Base-by-base conservation (phyloP, 345 rosid genomes). In the Eutrema japonicum region DNA sequence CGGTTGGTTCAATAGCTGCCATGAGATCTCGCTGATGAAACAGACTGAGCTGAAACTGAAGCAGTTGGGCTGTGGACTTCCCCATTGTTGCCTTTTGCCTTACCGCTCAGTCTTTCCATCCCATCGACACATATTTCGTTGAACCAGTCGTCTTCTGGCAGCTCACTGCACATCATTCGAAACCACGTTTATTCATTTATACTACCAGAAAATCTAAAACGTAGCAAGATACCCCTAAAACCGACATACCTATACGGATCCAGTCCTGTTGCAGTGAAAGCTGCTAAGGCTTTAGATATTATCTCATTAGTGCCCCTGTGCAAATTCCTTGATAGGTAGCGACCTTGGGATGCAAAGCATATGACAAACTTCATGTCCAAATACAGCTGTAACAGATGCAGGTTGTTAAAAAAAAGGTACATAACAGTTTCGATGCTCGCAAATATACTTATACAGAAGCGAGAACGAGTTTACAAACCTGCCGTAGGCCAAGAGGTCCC, bases 321-420 rank as follows among this genome's bases (percentile, higher is more conserved):
- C 83, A 96, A 77, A 80, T 90, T 92, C 78, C 99, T 80, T 13
- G 99, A 96, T 49, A 96, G 76, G 83, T 89, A 96, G 29, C 98
- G 98, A 41, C 99, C 97, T 89, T 90, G 98, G 71, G 95, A 86
- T 73, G 99, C 96, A 79, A 96, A 96, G 89, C 85, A 85, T 38
- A 89, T 76, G 29, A 92, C 97, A 78, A 92, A 96, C 78, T 89
- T 92, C 98, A 92, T 89, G 81, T 96, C 99, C 86, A 96, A 74
- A 68, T 85, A 96, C 62, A 96, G 82, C 99, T 96, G 94, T 85
- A 70, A 18, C 51, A 47, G 61, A 64, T 13, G 53, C 64, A 76
- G 60, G 10, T 47, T 57, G 62, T 77, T 35, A 71, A 11, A 3
- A 43, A 46, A 30, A 10, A 22, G 26, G 51, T 36, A 22, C 32